phyloP scores from a whole-genome alignment of 2,329 filamentous ascomycete species.

The Setomelanomma holmii region DNA sequence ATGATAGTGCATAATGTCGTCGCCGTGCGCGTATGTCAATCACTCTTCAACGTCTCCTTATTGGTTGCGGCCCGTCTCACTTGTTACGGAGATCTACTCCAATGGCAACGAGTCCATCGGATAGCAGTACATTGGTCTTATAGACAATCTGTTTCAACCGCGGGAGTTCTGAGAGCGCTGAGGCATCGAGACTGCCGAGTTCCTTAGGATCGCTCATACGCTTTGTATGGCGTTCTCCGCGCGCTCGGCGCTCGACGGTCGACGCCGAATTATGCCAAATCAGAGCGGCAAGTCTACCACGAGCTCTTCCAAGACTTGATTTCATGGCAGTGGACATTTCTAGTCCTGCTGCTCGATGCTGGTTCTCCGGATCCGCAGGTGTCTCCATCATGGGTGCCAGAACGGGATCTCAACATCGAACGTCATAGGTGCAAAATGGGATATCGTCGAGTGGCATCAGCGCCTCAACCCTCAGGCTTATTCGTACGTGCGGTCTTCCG shows the following conservation, averaged over 20 bases:
- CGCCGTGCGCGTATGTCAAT: not conserved
- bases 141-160: not conserved
- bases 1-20: not conserved
- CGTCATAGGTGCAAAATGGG: not conserved
- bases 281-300: not conserved
- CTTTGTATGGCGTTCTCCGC: not conserved
- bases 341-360: not conserved
- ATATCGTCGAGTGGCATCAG: not conserved
- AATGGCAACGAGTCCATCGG: not conserved
- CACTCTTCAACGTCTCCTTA: not conserved
- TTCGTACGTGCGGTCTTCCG: not conserved
- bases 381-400: not conserved
- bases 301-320: not conserved
- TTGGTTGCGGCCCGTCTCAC: not conserved
- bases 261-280: not conserved
- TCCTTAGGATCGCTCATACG: not conserved
- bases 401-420: not conserved
- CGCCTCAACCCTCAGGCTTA: not conserved
- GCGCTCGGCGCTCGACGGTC: not conserved
- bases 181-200: not conserved
- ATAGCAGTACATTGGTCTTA: not conserved
- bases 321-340: not conserved
- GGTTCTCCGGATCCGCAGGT: not conserved
- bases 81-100: not conserved
- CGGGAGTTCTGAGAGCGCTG: not conserved